These are phyloP conservation scores for Globisporangium camurandrum DNA, from an alignment of 352 stramenopile species.

Conservation along the genomic window DNA sequence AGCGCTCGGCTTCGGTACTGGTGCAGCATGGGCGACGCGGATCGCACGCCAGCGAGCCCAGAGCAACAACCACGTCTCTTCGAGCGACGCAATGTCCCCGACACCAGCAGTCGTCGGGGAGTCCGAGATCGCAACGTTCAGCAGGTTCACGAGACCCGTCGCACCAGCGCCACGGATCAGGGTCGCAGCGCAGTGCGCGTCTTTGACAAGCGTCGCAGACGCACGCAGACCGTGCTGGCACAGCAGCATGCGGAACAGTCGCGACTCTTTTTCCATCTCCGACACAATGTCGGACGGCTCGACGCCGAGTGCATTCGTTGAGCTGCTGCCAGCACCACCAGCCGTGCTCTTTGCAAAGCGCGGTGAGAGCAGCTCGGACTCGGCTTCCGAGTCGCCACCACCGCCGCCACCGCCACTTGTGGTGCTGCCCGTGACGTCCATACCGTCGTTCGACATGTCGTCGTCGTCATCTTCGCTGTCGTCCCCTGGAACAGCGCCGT, in stretches of 20 bases:
- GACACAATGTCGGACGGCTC: constrained; percentile 43
- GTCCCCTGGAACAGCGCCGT: constrained; percentile 25
- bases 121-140: constrained; percentile 64
- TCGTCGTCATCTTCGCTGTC: constrained; percentile 74
- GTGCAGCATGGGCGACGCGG: constrained; percentile 35
- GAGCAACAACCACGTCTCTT: constrained; percentile 74
- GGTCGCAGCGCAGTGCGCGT: constrained; percentile 47
- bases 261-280: constrained; percentile 75
- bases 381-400: constrained; percentile 52
- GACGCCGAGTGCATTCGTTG: constrained; percentile 11
- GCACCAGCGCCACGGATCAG: constrained; percentile 56
- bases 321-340: not conserved
- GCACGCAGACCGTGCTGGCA: constrained; percentile 73
- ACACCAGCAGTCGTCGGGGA: constrained; percentile 58
- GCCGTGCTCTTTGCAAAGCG: constrained; percentile 15
- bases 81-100: constrained; percentile 61
- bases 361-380: constrained; percentile 33
- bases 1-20: constrained; percentile 18
- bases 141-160: constrained; percentile 50
- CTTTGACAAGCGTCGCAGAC: constrained; percentile 61
- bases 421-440: constrained; percentile 41
- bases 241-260: constrained; percentile 65
- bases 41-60: constrained; percentile 73
- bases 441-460: constrained; percentile 82
- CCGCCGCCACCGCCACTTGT: too few relatives aligned